Evolutionary conservation across 106 monocot genomes (phyloP), one percentile per base, ranked within the genome.

Genomic region (Dendrobium huoshanense): DNA sequence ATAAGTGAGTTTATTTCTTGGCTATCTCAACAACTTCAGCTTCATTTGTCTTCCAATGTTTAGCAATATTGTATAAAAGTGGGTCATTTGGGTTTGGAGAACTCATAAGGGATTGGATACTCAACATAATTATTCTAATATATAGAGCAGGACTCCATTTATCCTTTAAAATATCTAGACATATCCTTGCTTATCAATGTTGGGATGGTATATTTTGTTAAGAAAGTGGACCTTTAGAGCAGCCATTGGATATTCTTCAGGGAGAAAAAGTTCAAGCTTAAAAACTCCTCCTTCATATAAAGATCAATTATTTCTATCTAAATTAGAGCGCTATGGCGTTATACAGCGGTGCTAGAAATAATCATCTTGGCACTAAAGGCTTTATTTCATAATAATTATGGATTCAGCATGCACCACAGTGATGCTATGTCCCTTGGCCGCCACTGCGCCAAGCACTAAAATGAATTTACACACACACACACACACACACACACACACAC

Each of bases 41-140:
- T 86, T 96, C 96, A 59, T 93, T 90, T 45, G 91, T 45, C 75
- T 96, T 96, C 96, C 96, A 96, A 80, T 92, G 91, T 51, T 93
- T 96, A 40, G 96, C 96, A 59, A 96, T 84, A 85, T 96, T 93
- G 77, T 96, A 91, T 5, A 93, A 93, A 33, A 96, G 93, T 16
- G 93, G 96, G 73, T 96, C 96, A 82, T 96, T 93, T 13, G 96
- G 96, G 77, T 96, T 96, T 72, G 96, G 96, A 56, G 96, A 93
- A 84, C 93, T 96, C 44, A 96, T 77, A 78, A 96, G 93, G 18
- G 93, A 91, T 84, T 96, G 96, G 78, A 96, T 93, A 79, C 96
- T 96, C 67, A 95, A 61, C 64, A 95, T 77, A n/a, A 95, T 90
- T 19, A 92, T 95, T 67, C 95, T 86, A 72, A 95, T 95, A 75